phyloP scores from a whole-genome alignment of 164 flowering plant species.

The Akebia trifoliata region DNA sequence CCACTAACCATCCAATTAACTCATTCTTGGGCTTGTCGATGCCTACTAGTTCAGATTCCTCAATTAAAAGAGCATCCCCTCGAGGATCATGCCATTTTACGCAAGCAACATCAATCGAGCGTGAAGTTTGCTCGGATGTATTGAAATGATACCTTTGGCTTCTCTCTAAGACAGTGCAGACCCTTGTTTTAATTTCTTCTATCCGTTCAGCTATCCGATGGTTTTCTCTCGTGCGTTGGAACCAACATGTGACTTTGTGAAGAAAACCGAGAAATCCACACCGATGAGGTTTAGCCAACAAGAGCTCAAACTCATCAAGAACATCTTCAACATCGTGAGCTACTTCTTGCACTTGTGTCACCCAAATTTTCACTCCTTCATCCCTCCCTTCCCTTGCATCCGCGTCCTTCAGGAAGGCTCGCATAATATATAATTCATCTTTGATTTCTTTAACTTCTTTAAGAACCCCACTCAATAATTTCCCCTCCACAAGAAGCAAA shows the following conservation, averaged over 20 bases:
- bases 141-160: neutral
- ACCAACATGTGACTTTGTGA: neutral
- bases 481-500: neutral
- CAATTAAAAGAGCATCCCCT: neutral
- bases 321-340: conserved; percentile 18
- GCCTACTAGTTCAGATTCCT: conserved; percentile 16
- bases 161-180: neutral
- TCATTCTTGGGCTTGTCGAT: conserved; percentile 14
- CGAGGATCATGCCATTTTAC: neutral
- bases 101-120: neutral
- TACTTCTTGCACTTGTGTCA: conserved; percentile 16
- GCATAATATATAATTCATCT: conserved; percentile 16
- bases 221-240: neutral
- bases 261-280: neutral
- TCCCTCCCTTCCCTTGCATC: conserved; percentile 12
- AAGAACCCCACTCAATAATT: neutral
- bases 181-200: neutral
- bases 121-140: neutral
- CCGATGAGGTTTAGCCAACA: neutral
- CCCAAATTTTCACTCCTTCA: conserved; percentile 14
- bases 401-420: conserved; percentile 9
- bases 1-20: conserved; percentile 1
- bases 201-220: conserved; percentile 5
- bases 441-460: conserved; percentile 4
- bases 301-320: conserved; percentile 13